Percentiles rank a stretch among this genome's conserved stretches.
Conservation (phyloP, 768 basidiomycete species). For the Psilocybe sp. region DNA sequence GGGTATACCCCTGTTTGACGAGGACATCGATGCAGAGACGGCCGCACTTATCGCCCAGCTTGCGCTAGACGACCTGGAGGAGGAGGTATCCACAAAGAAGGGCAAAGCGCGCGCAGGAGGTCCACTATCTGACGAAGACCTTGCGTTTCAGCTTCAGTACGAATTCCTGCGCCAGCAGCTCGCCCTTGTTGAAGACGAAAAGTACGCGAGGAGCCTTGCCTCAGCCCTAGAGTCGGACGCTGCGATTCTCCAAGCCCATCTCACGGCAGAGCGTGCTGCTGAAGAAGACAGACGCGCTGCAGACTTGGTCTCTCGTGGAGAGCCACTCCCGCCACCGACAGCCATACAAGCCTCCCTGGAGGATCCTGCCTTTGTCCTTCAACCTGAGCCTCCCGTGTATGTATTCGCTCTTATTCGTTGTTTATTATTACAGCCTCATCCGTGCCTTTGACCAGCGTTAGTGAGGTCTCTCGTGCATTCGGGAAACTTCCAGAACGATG, state of each 20-base stretch:
- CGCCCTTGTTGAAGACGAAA: constrained; percentile 30
- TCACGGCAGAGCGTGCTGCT: constrained; percentile 33
- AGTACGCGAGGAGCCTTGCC: constrained; percentile 41
- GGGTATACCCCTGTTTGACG: background rate
- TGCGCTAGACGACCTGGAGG: constrained; percentile 37
- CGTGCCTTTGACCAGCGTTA: no score
- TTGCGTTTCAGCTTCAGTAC: constrained; percentile 41
- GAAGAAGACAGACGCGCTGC: constrained; percentile 41
- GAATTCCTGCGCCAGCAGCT: constrained; percentile 30
- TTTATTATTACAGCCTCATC: no score
- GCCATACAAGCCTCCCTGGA: constrained; percentile 18
- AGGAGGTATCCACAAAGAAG: constrained; percentile 23
- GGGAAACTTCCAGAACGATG: no score
- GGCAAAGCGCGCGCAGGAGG: constrained; percentile 32
- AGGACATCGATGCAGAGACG: constrained; percentile 31
- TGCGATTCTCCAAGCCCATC: constrained; percentile 25
- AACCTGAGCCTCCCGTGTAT: constrained; percentile 11
- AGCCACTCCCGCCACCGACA: constrained; percentile 24
- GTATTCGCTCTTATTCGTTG: background rate
- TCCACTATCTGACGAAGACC: constrained; percentile 38
- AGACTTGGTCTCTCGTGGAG: constrained; percentile 30
- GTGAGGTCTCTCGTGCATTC: no score
- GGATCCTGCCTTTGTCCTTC: constrained; percentile 12
- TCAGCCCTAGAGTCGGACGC: constrained; percentile 35
- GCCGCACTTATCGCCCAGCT: constrained; percentile 39